Evolutionary conservation across 345 rosid genomes (phyloP).

Genomic region (Gynandropsis gynandra): DNA sequence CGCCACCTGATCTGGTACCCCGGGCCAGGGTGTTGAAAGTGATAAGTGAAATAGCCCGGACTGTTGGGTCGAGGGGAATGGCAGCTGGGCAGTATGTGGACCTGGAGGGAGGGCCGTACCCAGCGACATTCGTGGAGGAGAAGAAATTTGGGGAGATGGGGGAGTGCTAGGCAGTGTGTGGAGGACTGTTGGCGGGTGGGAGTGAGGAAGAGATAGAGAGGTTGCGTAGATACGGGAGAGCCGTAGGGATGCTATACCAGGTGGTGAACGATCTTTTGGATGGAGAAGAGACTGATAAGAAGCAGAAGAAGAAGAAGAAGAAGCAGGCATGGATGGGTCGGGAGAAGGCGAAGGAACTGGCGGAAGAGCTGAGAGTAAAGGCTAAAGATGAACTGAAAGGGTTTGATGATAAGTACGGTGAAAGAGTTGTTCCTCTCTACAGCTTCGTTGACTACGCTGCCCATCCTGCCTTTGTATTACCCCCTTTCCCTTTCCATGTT

Average conservation of each 20-base stretch:
- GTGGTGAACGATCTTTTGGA: constrained; percentile 63
- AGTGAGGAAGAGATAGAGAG: constrained; percentile 56
- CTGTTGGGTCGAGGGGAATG: constrained; percentile 93
- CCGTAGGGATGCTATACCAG: constrained; percentile 80
- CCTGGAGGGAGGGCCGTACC: constrained; percentile 64
- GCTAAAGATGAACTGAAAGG: constrained; percentile 62
- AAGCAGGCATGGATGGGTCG: constrained; percentile 52
- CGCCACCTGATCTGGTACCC: constrained; percentile 66
- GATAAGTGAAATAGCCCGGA: constrained; percentile 82
- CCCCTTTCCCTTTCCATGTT: too few species aligned
- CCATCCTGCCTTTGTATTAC: constrained; percentile 50
- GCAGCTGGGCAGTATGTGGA: constrained; percentile 95
- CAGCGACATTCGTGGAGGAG: constrained; percentile 59
- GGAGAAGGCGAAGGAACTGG: constrained; percentile 61
- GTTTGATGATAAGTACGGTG: constrained; percentile 61
- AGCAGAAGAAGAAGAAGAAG: constrained; percentile 42
- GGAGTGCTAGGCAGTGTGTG: constrained; percentile 90
- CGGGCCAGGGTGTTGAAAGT: constrained; percentile 54
- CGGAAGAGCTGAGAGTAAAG: constrained; percentile 51
- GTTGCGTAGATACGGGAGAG: constrained; percentile 76
- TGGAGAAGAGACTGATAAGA: constrained; percentile 17
- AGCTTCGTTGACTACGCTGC: constrained; percentile 84
- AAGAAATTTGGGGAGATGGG: constrained; percentile 87
- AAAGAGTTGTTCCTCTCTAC: constrained; percentile 53
- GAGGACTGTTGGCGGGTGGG: constrained; percentile 88